A percentile compares a stretch with the other conserved stretches of the same genome.
Conservation (phyloP, 208 protist genomes). For the Crithidia expoeki region DNA sequence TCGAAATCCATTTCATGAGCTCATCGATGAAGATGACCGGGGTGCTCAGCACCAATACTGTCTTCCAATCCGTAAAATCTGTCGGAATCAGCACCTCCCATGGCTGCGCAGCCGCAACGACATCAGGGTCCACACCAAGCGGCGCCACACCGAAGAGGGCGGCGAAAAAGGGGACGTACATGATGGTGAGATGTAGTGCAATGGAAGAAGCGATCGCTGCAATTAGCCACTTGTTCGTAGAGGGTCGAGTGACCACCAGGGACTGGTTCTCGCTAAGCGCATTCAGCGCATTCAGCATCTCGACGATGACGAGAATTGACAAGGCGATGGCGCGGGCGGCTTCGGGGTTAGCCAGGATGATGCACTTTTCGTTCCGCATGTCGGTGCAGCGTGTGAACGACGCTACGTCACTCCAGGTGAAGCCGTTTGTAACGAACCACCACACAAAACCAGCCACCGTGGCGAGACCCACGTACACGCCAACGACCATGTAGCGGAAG, state of each 20-base stretch:
- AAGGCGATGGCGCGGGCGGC: conserved; percentile 89
- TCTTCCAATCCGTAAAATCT: conserved; percentile 88
- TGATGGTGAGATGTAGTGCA: conserved; percentile 88
- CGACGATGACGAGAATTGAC: conserved; percentile 93
- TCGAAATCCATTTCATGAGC: conserved; percentile 83
- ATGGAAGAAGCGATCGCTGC: conserved; percentile 85
- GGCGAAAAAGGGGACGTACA: conserved; percentile 92
- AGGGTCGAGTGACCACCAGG: conserved; percentile 69
- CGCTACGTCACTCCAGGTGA: conserved; percentile 66
- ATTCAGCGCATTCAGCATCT: conserved; percentile 97
- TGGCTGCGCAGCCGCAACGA: conserved; percentile 48
- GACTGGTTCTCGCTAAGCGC: conserved; percentile 94
- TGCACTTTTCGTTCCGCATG: conserved; percentile 57
- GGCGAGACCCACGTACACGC: conserved; percentile 83
- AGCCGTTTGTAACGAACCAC: conserved; percentile 86
- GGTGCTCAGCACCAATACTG: conserved; percentile 85
- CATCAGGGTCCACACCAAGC: conserved; percentile 64
- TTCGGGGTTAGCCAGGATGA: conserved; percentile 56
- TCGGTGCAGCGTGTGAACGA: conserved; percentile 62
- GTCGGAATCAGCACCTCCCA: conserved; percentile 77
- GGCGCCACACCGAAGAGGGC: conserved; percentile 86
- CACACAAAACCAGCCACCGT: conserved; percentile 84
- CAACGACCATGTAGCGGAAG: conserved; percentile 84
- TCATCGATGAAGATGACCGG: conserved; percentile 96
- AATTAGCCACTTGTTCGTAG: conserved; percentile 83